Base-by-base conservation (phyloP, 2,329 filamentous ascomycete genomes). In the Penicillium corylophilum region DNA sequence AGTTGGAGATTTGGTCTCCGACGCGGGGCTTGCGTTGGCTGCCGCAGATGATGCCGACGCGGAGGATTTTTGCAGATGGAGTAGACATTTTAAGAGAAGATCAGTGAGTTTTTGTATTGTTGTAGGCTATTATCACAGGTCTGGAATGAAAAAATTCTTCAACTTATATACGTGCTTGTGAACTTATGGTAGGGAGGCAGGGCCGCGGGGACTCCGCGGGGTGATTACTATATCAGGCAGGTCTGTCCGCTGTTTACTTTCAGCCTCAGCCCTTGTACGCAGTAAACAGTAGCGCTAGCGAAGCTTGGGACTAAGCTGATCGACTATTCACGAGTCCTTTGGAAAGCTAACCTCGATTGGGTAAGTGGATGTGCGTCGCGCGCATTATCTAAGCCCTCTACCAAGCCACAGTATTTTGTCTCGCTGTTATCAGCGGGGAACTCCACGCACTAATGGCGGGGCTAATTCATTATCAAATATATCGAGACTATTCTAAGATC, bases 401-500 rank as follows among this genome's bases (percentile, higher is more conserved):
- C 5, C 29, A 31, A 38, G 35, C 18, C 35, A 18, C n/a, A 18
- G n/a, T 39, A 23, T 23, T 7, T 13, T 20, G 36, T n/a, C n/a
- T 18, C 35, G 5, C 24, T 40, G 45, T 33, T 47, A 47, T 41
- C 36, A 47, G 45, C 45, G 36, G 36, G 36, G 45, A 45, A 43
- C 8, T 20, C 13, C 3, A 9, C 7, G 2, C 36, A 39, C 22
- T 12, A 10, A 39, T 39, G 36, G 36, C 18, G n/a, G 36, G 36
- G 36, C 31, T 39, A 18, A 9, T 38, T 20, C 36, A 22, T 1
- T 23, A 39, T 39, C 36, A 15, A 13, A 23, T 39, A 39, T 22
- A 20, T 23, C 4, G 36, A 20, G 36, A 5, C 22, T 23, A 39
- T 39, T 12, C 9, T 23, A 39, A 23, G 13, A 12, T 23, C 18